Percentiles rank a stretch among this genome's conserved stretches.
Evolutionary conservation across 2,329 filamentous ascomycete genomes (phyloP).

Genomic region (Exutisphaerella laricina): DNA sequence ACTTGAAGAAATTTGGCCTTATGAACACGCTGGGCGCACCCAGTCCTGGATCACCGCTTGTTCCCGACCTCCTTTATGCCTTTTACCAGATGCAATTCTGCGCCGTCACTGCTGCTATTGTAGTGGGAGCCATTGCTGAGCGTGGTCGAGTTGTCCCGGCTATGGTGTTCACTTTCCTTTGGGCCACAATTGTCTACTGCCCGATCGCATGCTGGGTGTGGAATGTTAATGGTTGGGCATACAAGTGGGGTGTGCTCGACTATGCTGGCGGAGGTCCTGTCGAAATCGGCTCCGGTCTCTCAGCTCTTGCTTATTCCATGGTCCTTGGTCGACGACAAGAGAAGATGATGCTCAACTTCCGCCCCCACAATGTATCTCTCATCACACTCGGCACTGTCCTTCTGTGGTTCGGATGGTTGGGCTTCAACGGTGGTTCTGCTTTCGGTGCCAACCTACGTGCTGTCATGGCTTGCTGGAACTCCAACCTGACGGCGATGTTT

Average conservation of each 20-base stretch:
- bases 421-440: conserved; percentile 96
- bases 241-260: conserved; percentile 84
- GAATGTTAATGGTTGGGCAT: conserved; percentile 92
- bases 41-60: conserved; percentile 81
- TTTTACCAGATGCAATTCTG: conserved; percentile 99
- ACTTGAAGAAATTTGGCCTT: conserved; percentile 83
- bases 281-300: conserved; percentile 92
- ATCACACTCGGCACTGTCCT: conserved; percentile 93
- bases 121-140: conserved; percentile 88
- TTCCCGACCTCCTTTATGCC: conserved; percentile 84
- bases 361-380: conserved; percentile 95
- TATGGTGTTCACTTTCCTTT: conserved; percentile 94
- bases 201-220: conserved; percentile 95
- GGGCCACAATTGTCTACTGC: conserved; percentile 97
- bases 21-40: conserved; percentile 75
- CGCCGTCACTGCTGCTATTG: conserved; percentile 83
- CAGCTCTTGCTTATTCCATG: conserved; percentile 91
- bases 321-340: conserved; percentile 93
- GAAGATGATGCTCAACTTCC: conserved; percentile 99
- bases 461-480: conserved; percentile 97
- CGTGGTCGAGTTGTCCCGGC: conserved; percentile 86
- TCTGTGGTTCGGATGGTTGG: conserved; percentile 98
- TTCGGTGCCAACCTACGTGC: conserved; percentile 77
- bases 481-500: conserved; percentile 87
- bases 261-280: conserved; percentile 96